phyloP scores from a whole-genome alignment of 106 monocot genomes.

The Chionographis japonica region DNA sequence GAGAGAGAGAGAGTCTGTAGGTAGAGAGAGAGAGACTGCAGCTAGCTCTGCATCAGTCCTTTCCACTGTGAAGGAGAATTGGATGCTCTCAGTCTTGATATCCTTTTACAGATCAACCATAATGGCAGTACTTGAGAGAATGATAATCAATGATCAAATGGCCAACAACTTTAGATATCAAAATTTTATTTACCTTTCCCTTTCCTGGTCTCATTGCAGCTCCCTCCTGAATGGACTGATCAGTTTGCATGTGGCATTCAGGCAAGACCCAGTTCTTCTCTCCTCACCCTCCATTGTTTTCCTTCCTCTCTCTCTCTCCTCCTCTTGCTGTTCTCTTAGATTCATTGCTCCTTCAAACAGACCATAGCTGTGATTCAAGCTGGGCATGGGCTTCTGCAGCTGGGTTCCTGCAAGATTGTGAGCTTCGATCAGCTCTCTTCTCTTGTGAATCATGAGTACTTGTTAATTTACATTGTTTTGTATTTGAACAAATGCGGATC shows the following conservation, averaged over 20 bases:
- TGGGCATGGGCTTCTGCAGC: constrained; percentile 81
- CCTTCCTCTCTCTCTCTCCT: not conserved
- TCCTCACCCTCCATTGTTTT: not conserved
- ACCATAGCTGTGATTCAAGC: constrained; percentile 97
- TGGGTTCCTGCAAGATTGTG: constrained; percentile 92
- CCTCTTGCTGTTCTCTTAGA: not conserved
- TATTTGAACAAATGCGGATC: no score
- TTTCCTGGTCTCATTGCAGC: constrained; percentile 39
- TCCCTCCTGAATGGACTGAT: constrained; percentile 92
- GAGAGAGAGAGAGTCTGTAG: not conserved
- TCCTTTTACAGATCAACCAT: not conserved
- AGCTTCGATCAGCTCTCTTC: not conserved
- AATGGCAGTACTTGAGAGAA: not conserved
- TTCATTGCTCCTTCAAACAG: constrained; percentile 26
- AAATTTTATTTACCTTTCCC: constrained; percentile 7
- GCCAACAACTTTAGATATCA: not conserved
- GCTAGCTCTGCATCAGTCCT: no score
- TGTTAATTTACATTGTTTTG: no score
- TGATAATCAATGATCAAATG: no score
- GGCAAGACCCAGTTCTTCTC: constrained; percentile 17
- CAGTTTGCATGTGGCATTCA: constrained; percentile 90
- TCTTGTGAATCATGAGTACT: not conserved
- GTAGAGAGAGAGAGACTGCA: not conserved
- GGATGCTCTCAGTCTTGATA: constrained; percentile 25
- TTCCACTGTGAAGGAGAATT: constrained; percentile 20